Evolutionary conservation across 2,329 filamentous ascomycete species (phyloP).

Genomic region (Cytospora piceae): DNA sequence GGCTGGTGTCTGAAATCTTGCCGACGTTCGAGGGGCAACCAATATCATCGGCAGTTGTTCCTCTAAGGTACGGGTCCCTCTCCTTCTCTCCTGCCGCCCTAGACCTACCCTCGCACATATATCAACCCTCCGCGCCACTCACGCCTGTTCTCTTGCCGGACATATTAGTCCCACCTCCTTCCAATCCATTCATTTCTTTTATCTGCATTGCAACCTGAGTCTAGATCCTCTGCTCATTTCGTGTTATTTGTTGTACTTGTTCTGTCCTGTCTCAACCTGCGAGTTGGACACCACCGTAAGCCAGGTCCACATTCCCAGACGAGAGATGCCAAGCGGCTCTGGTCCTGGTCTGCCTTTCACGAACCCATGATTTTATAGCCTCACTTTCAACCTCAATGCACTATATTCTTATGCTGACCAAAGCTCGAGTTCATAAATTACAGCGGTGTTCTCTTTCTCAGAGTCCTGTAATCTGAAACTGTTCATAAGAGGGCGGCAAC

Average conservation of each 20-base stretch:
- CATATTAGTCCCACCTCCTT: slow-evolving; percentile 16
- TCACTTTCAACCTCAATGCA: slow-evolving; percentile 25
- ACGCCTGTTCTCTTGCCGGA: slow-evolving; percentile 15
- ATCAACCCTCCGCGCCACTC: slow-evolving; percentile 33
- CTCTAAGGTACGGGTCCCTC: slow-evolving; percentile 23
- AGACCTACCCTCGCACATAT: slow-evolving; percentile 39
- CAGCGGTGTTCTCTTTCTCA: slow-evolving; percentile 8
- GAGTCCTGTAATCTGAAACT: slow-evolving; percentile 1
- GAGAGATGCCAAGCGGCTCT: slow-evolving; percentile 2
- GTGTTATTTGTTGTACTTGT: slow-evolving; percentile 11
- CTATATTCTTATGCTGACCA: slow-evolving; percentile 17
- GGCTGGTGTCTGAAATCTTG: slow-evolving; percentile 22
- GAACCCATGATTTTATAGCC: slow-evolving; percentile 12
- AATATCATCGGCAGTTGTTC: slow-evolving; percentile 26
- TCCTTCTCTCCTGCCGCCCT: slow-evolving; percentile 27
- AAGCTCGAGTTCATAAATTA: neutral
- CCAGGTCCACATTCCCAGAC: slow-evolving; percentile 8
- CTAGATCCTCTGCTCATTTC: neutral
- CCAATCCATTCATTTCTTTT: slow-evolving; percentile 15
- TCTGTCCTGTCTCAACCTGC: slow-evolving; percentile 24
- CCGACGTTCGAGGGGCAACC: slow-evolving; percentile 24
- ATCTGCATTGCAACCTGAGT: slow-evolving; percentile 7
- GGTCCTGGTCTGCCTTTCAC: slow-evolving; percentile 9
- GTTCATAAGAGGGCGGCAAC: slow-evolving; percentile 16
- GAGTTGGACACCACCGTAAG: slow-evolving; percentile 16